Evolutionary conservation across 2,329 filamentous ascomycete genomes (phyloP).

Genomic region (Kalaharituber pfeilii): DNA sequence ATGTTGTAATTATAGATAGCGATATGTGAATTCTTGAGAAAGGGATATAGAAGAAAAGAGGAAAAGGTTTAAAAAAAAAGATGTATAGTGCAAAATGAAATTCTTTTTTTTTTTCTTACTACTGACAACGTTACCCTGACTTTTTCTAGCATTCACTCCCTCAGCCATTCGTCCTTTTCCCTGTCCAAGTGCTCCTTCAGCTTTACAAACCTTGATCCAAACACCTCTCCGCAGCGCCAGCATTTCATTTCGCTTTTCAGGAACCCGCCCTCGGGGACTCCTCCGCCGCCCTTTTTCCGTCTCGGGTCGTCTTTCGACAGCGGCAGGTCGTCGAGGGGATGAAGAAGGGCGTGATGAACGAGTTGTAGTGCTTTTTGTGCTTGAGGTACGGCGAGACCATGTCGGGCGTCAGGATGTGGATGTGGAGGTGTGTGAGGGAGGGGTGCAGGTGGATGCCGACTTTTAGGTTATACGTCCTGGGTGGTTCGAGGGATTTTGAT

Average conservation of each 20-base stretch:
- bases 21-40: no score
- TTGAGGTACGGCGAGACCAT: slow-evolving; percentile 54
- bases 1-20: no score
- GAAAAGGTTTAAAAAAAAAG: no score
- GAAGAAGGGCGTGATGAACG: slow-evolving; percentile 73
- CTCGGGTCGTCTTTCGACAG: slow-evolving; percentile 47
- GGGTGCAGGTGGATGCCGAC: slow-evolving; percentile 72
- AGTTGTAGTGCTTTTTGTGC: slow-evolving; percentile 67
- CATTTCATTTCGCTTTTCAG: slow-evolving; percentile 51
- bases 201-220: slow-evolving; percentile 53
- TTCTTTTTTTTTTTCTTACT: no score
- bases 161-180: slow-evolving; percentile 63
- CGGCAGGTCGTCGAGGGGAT: slow-evolving; percentile 64
- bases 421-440: slow-evolving; percentile 78
- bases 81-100: no score
- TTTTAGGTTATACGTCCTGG: slow-evolving; percentile 18
- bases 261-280: background rate
- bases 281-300: slow-evolving; percentile 27
- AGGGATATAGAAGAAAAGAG: no score
- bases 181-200: slow-evolving; percentile 58
- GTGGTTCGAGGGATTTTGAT: background rate
- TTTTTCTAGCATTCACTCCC: slow-evolving; percentile 38
- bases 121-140: no score
- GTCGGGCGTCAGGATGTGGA: slow-evolving; percentile 71
- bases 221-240: slow-evolving; percentile 66